Conservation (phyloP, 805 yeast species). For the Candida yuanshanica region DNA sequence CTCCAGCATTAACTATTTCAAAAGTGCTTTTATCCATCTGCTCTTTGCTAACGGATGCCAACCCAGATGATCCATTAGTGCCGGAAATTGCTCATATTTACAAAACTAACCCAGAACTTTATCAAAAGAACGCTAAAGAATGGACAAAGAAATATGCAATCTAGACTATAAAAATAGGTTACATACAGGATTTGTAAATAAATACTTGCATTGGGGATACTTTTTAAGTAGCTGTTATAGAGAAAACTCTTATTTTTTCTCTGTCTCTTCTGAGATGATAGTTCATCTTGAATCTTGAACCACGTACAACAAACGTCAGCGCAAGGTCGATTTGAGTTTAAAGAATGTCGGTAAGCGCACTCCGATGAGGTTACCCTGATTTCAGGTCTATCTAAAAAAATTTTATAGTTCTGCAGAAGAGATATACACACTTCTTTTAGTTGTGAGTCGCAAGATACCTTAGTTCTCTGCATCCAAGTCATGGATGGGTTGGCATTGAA, state of each 20-base stretch:
- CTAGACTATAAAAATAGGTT: slow-evolving; percentile 6
- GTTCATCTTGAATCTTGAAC: no score
- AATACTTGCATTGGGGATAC: slow-evolving; percentile 11
- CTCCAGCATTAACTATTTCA: slow-evolving; percentile 95
- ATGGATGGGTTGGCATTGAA: slow-evolving; percentile 26
- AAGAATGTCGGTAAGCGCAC: slow-evolving; percentile 4
- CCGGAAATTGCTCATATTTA: slow-evolving; percentile 97
- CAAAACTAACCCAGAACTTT: slow-evolving; percentile 88
- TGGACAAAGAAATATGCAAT: slow-evolving; percentile 99
- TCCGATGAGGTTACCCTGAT: slow-evolving; percentile 9
- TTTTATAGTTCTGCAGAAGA: neutral
- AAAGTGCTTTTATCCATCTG: slow-evolving; percentile 93
- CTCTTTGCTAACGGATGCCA: slow-evolving; percentile 93
- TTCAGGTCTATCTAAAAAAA: slow-evolving; percentile 2
- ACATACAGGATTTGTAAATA: slow-evolving; percentile 13
- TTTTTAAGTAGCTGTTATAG: no score
- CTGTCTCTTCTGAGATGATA: neutral
- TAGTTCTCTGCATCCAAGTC: neutral
- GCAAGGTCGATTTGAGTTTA: no score
- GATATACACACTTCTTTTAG: neutral
- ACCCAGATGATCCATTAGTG: slow-evolving; percentile 98
- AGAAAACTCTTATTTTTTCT: no score
- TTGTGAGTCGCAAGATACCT: neutral
- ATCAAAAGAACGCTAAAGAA: slow-evolving; percentile 95
- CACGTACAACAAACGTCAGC: no score